Evolutionary conservation across 768 basidiomycete species (phyloP), one percentile per base, ranked within the genome.

Genomic region (Rickenella mellea): DNA sequence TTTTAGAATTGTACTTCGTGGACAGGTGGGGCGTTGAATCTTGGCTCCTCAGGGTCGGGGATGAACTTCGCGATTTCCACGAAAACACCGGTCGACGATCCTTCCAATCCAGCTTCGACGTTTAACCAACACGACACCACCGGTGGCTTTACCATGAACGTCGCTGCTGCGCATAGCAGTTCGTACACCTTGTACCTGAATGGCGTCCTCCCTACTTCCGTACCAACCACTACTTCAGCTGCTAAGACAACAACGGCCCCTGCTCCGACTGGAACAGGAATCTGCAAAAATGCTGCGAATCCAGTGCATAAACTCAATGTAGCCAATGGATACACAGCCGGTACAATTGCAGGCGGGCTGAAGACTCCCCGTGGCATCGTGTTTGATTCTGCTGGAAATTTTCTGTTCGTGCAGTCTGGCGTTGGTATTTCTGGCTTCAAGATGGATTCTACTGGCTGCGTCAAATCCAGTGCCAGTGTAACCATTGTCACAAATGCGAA

Each of bases 81-180:
- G 4, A 51, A 48, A 22, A 55, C 52, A 0, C 39, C 50, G 12
- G 48, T 50, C 14, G 47, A 46, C 9, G 54, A 58, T 39, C 55
- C 56, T 15, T 42, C 50, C 0, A 45, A 56, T 43, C 47, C 54
- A n/a, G 50, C 41, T 21, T 60, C 58, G n/a, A 49, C 41, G 40
- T 52, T 60, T 38, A 48, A 47, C 12, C 54, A 58, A 41, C 58
- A 60, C 42, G 49, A 60, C 41, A 41, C 50, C 42, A 52, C 56
- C 38, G 44, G 50, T 41, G 58, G 56, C 54, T 60, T 60, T 27
- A 55, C 55, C 19, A 27, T 55, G 6, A 49, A 54, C 31, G 41
- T 56, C 19, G 51, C 51, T 17, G 39, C 31, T 10, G 44, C 52
- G 25, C 57, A 58, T 39, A 53, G 53, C 24, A 32, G 45, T 24